phyloP scores from a whole-genome alignment of 257 asterid genomes.

The Jaltomata sinuosa region DNA sequence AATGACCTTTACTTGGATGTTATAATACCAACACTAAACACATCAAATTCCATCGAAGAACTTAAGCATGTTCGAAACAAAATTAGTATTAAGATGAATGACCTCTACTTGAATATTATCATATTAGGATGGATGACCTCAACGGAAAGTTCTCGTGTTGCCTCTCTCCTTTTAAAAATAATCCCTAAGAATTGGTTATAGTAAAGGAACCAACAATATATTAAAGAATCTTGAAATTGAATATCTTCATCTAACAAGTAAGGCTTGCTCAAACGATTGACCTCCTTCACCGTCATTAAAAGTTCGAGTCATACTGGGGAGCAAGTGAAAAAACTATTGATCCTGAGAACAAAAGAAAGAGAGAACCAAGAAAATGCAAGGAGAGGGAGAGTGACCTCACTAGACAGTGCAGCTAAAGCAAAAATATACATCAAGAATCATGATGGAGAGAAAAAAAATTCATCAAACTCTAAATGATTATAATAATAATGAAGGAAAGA shows the following conservation, averaged over 20 bases:
- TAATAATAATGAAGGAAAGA: slow-evolving; percentile 10
- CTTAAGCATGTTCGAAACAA: too few species aligned
- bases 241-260: neutral
- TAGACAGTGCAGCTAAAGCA: too few species aligned
- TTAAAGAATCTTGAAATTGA: neutral
- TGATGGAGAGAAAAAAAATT: neutral
- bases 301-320: too few species aligned
- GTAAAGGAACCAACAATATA: neutral
- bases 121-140: neutral
- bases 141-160: too few species aligned
- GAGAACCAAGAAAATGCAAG: neutral
- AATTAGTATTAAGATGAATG: too few species aligned
- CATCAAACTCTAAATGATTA: neutral
- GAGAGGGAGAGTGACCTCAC: neutral
- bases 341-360: neutral
- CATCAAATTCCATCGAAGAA: too few species aligned
- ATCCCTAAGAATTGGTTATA: neutral
- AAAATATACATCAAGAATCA: neutral
- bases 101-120: neutral
- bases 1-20: too few species aligned
- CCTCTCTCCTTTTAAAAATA: neutral
- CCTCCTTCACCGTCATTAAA: neutral
- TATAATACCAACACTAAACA: too few species aligned
- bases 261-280: neutral
- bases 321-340: too few species aligned